phyloP scores from a whole-genome alignment of 164 flowering plant species.

The Dillenia suffruticosa region DNA sequence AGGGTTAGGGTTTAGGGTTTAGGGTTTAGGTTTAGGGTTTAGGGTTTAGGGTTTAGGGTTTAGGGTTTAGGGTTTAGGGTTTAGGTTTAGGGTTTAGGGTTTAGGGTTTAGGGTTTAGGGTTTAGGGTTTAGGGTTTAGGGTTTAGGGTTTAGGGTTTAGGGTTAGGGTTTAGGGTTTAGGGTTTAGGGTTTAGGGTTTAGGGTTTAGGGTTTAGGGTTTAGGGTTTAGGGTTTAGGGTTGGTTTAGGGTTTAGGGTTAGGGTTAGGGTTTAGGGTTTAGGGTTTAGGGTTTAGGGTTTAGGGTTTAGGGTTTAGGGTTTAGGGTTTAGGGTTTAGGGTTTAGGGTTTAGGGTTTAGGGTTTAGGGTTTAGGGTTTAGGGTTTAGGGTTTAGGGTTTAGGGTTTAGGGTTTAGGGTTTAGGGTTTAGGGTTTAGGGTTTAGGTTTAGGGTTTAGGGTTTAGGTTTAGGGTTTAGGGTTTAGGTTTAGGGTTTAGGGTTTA shows the following conservation, averaged over 20 bases:
- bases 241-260: constrained; percentile 22
- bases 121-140: constrained; percentile 17
- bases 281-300: no score
- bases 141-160: constrained; percentile 13
- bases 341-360: no score
- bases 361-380: no score
- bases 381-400: no score
- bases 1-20: no score
- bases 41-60: constrained; percentile 10
- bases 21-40: not conserved
- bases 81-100: constrained; percentile 9
- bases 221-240: constrained; percentile 10
- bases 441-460: no score
- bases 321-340: no score
- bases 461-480: no score
- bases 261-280: constrained; percentile 15
- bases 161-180: constrained; percentile 11
- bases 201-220: constrained; percentile 7
- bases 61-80: constrained; percentile 11
- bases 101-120: constrained; percentile 5
- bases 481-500: no score
- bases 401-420: no score
- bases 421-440: no score
- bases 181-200: constrained; percentile 14
- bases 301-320: no score